Base-by-base conservation (phyloP, 495 filamentous ascomycete genomes). In the Neurospora terricola region DNA sequence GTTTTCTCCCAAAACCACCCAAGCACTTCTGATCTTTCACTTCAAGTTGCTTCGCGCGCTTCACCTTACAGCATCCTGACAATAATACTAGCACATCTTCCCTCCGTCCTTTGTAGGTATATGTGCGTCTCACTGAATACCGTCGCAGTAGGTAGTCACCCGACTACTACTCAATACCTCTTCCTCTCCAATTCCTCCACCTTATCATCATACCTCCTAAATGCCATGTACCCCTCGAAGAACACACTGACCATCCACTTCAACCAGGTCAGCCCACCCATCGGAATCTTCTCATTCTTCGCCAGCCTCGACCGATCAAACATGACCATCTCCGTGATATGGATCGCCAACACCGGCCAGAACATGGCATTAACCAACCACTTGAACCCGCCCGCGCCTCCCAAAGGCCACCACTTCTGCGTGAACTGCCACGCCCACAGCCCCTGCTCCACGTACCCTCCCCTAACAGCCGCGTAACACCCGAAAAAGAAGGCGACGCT, bases 351-450 rank as follows among this genome's bases (percentile, higher is more conserved):
- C 11, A 82, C 78, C 1, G 81, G 82, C 48, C 70, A 23, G 39
- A 82, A 79, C 18, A 86, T 78, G 3, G 76, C 48, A 39, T 77
- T 72, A n/a, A 83, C 83, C 3, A 83, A 43, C 85, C 83, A 84
- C 66, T 59, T 21, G 38, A 81, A 84, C 38, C 73, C 77, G 1
- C 12, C 48, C 21, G 76, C 76, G 34, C 82, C 84, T 2, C 74
- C 78, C 4, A 77, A 75, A 12, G 75, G 75, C 80, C 9, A 71
- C 62, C 27, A 71, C 8, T 0, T 76, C 73, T 0, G 76, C 73
- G 0, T 75, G 68, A 4, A 16, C 68, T 30, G 30, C 77, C 78
- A 80, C 5, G 71, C 66, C 40, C 38, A 18, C 6, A 75, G 74
- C 0, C 76, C 77, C 0, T 75, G 73, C 3, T 37, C 70, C 18